Base-by-base conservation (phyloP, 148 eudicot genomes). In the Cornus suecica region DNA sequence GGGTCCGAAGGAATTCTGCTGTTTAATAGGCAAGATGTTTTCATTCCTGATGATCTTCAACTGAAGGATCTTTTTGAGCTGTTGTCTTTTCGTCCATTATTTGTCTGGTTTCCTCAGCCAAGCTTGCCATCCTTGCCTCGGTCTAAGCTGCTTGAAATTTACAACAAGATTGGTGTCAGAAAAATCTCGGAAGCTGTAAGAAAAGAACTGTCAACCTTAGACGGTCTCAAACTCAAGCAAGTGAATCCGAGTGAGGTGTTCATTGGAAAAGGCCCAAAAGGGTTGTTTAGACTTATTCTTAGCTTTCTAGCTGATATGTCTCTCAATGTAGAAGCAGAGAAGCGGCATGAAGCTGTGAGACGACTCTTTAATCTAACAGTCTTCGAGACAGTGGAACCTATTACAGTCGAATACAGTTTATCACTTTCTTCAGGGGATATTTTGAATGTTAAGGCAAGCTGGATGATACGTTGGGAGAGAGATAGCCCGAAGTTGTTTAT, bases 11-110 rank as follows among this genome's bases (percentile, higher is more conserved):
- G 64, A 54, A 52, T 87, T 74, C 51, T 31, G 6, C 52, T 92
- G 79, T 65, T 81, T 10, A 63, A 79, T 26, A 92, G 85, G 48
- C 28, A 29, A 26, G 94, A 90, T 29, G 88, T 85, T 4, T 83
- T 90, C 56, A 80, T 92, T 28, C 86, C 90, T 0, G 90, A 92
- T 72, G 90, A 92, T 66, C 94, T 90, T 28, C 61, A 81, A 3
- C 72, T 90, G 69, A 84, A 83, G 77, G 89, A 88, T 69, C 81
- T 87, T 22, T 88, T 90, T 34, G 78, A 72, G 26, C 64, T 73
- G 25, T 76, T 82, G 62, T 79, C 80, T 72, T 52, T 76, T 9
- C 28, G 25, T 20, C 73, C 88, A 3, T 66, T 92, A 4, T 88
- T 91, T 63, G 89, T 84, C 24, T 91, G 93, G 97, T 86, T 64